These are phyloP conservation scores for Sugiyamaella lignohabitans DNA, from an alignment of 805 yeast genomes.

Conservation along the genomic window DNA sequence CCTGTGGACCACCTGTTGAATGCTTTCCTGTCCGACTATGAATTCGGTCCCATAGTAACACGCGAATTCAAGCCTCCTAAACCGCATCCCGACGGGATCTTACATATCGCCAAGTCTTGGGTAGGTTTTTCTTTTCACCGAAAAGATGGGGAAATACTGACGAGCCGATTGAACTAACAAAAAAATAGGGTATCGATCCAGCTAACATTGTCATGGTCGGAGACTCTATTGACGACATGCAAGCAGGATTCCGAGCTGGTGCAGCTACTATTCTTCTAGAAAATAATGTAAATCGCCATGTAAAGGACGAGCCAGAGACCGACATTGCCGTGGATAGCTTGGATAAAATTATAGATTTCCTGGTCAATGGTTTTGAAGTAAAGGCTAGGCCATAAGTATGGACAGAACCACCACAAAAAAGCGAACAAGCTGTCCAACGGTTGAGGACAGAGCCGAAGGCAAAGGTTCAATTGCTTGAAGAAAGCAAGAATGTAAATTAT, in stretches of 20 bases:
- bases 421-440: too few relatives aligned
- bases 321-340: constrained; percentile 32
- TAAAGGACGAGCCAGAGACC: constrained; percentile 35
- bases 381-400: constrained; percentile 5
- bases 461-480: too few relatives aligned
- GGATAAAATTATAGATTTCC: constrained; percentile 32
- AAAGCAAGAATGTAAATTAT: too few relatives aligned
- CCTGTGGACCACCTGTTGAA: constrained; percentile 51
- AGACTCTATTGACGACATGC: constrained; percentile 65
- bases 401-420: too few relatives aligned
- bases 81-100: constrained; percentile 58
- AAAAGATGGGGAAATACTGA: too few relatives aligned
- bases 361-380: constrained; percentile 34
- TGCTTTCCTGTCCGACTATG: constrained; percentile 37
- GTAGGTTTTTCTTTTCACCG: constrained; percentile 2
- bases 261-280: constrained; percentile 48
- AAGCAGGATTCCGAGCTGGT: constrained; percentile 59
- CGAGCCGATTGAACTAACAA: too few relatives aligned
- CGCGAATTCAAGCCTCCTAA: constrained; percentile 63
- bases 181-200: constrained; percentile 35
- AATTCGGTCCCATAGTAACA: constrained; percentile 49
- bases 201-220: constrained; percentile 59
- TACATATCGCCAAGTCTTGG: constrained; percentile 50
- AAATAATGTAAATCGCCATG: constrained; percentile 44
- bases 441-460: too few relatives aligned